Evolutionary conservation across 352 stramenopile genomes (phyloP).

Genomic region (Phytophthora vignae): DNA sequence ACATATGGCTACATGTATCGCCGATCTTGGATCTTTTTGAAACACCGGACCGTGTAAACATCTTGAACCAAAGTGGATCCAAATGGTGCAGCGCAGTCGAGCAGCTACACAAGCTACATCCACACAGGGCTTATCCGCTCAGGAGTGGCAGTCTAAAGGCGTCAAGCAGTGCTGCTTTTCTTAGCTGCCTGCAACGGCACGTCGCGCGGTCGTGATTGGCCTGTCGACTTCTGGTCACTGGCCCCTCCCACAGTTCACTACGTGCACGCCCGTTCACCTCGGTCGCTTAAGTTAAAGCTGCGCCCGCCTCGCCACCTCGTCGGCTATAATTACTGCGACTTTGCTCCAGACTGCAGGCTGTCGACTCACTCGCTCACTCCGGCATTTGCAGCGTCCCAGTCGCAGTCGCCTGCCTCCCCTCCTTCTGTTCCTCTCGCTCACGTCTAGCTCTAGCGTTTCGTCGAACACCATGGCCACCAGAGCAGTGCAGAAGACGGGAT

Average conservation of each 20-base stretch:
- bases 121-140: neutral
- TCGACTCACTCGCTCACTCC: conserved; percentile 23
- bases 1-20: neutral
- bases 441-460: too few relatives aligned
- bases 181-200: conserved; percentile 15
- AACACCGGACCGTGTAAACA: too few relatives aligned
- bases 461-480: conserved; percentile 50
- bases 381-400: conserved; percentile 33
- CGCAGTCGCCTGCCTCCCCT: neutral
- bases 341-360: neutral
- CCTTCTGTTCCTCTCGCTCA: neutral
- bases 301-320: conserved; percentile 1
- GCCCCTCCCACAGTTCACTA: neutral
- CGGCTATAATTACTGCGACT: conserved; percentile 31
- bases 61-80: too few relatives aligned
- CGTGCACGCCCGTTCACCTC: neutral
- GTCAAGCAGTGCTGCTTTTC: conserved; percentile 14
- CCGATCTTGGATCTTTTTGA: neutral
- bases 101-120: too few relatives aligned
- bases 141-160: neutral
- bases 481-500: conserved; percentile 53
- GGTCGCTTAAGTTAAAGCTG: neutral
- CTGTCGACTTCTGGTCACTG: conserved; percentile 21
- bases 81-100: too few relatives aligned
- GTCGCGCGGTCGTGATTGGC: conserved; percentile 11